Evolutionary conservation across 2,329 filamentous ascomycete genomes (phyloP).

Genomic region (Pseudogymnoascus sp.): DNA sequence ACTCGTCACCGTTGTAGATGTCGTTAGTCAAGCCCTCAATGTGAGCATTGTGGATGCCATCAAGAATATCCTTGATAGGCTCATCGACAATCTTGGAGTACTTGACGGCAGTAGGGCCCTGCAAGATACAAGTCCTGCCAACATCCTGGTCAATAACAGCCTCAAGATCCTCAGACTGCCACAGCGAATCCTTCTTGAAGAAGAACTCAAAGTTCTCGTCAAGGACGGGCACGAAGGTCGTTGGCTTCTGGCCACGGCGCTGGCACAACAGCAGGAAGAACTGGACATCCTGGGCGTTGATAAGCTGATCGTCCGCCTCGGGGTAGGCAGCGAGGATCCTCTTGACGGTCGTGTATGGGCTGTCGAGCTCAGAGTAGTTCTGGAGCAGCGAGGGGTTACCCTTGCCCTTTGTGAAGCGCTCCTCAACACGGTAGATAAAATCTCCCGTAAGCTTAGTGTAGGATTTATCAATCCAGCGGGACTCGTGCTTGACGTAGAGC

Average conservation of each 20-base stretch:
- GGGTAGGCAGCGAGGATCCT: conserved; percentile 77
- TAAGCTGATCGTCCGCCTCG: conserved; percentile 80
- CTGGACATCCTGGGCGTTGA: conserved; percentile 97
- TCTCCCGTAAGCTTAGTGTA: conserved; percentile 79
- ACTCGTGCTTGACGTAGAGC: conserved; percentile 85
- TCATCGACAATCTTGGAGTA: conserved; percentile 88
- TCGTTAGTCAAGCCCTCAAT: conserved; percentile 74
- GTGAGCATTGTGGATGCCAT: conserved; percentile 81
- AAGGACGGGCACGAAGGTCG: conserved; percentile 89
- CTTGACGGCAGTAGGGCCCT: conserved; percentile 86
- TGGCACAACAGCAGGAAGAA: conserved; percentile 92
- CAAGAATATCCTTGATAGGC: conserved; percentile 89
- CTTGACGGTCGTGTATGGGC: conserved; percentile 71
- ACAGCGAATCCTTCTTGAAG: conserved; percentile 99
- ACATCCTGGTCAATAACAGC: conserved; percentile 95
- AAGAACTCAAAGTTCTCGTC: conserved; percentile 98
- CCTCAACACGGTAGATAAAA: conserved; percentile 94
- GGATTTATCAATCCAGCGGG: conserved; percentile 83
- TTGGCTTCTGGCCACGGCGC: conserved; percentile 87
- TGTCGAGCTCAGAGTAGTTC: conserved; percentile 77
- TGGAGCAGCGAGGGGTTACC: conserved; percentile 78
- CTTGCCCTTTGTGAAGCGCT: conserved; percentile 73
- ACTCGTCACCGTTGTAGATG: conserved; percentile 66
- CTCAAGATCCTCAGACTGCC: conserved; percentile 96
- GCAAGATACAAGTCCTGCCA: conserved; percentile 88